Percentiles rank a stretch among this genome's conserved stretches.
Evolutionary conservation across 2,329 filamentous ascomycete genomes (phyloP).

Genomic region (Fusarium pseudoanthophilum): DNA sequence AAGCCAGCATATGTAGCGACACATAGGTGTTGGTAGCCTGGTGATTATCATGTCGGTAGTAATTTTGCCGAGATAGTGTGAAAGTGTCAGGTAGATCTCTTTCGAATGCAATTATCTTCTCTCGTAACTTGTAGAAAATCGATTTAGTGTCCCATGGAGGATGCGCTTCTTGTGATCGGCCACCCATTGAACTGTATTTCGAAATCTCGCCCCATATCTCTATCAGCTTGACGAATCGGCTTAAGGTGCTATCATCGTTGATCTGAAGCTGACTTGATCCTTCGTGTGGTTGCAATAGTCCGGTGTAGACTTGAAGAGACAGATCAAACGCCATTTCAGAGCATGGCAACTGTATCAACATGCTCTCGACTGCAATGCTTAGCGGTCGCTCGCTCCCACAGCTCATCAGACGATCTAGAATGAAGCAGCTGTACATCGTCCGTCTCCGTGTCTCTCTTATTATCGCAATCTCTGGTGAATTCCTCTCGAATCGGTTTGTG

Average conservation of each 20-base stretch:
- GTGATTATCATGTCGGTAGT: slow-evolving; percentile 59
- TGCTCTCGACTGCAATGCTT: slow-evolving; percentile 63
- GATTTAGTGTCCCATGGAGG: slow-evolving; percentile 70
- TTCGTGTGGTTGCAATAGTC: slow-evolving; percentile 53
- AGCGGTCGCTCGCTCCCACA: slow-evolving; percentile 70
- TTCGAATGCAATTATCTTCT: slow-evolving; percentile 56
- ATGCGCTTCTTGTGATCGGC: slow-evolving; percentile 60
- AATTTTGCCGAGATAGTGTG: slow-evolving; percentile 59
- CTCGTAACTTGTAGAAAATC: slow-evolving; percentile 64
- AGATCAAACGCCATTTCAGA: slow-evolving; percentile 64
- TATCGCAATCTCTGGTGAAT: neutral
- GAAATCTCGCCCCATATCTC: slow-evolving; percentile 69
- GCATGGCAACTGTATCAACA: slow-evolving; percentile 10
- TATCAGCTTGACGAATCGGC: slow-evolving; percentile 67
- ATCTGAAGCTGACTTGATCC: slow-evolving; percentile 36
- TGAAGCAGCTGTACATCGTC: slow-evolving; percentile 80
- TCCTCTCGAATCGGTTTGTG: neutral
- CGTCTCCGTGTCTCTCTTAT: slow-evolving; percentile 63
- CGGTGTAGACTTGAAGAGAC: slow-evolving; percentile 65
- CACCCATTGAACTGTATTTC: slow-evolving; percentile 63
- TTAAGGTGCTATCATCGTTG: slow-evolving; percentile 60
- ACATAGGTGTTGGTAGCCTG: slow-evolving; percentile 3
- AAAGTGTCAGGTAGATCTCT: slow-evolving; percentile 64
- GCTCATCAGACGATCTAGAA: slow-evolving; percentile 75
- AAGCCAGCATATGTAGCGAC: slow-evolving; percentile 9